Percentiles rank a stretch among this genome's conserved stretches.
These are phyloP conservation scores for Fusarium papillatum DNA, from an alignment of 2,329 filamentous ascomycete genomes.

Conservation along the genomic window DNA sequence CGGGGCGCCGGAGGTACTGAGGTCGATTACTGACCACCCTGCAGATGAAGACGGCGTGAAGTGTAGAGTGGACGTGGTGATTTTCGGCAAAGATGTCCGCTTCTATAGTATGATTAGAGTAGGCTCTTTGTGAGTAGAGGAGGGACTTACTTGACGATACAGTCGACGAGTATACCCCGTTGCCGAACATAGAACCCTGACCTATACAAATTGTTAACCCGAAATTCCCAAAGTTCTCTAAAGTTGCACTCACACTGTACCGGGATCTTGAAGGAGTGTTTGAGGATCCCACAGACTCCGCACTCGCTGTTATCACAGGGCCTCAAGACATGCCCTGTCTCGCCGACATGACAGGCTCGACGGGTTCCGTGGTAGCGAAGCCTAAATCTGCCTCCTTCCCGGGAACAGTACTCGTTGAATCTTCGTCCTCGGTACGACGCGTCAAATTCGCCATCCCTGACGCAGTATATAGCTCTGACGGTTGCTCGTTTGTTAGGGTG, in stretches of 20 bases:
- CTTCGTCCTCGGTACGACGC: not conserved
- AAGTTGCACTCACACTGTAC: not conserved
- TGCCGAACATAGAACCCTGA: constrained; percentile 4
- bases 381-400: not conserved
- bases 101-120: not conserved
- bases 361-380: constrained; percentile 6
- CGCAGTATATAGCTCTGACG: constrained; percentile 4
- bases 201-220: not conserved
- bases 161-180: constrained; percentile 9
- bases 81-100: constrained; percentile 8
- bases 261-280: constrained; percentile 2
- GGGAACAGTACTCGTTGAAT: not conserved
- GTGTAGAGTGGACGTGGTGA: not conserved
- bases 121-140: accelerated
- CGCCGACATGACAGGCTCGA: not conserved
- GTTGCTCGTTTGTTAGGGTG: not conserved
- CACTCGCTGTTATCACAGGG: not conserved
- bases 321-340: not conserved
- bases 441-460: not conserved
- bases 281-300: constrained; percentile 2
- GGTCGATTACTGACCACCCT: not conserved
- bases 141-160: constrained; percentile 1
- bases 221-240: not conserved
- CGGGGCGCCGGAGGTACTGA: not conserved
- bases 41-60: constrained; percentile 6